These are phyloP conservation scores for Zanthoxylum bungeanum DNA, from an alignment of 345 rosid species.

Conservation along the genomic window DNA sequence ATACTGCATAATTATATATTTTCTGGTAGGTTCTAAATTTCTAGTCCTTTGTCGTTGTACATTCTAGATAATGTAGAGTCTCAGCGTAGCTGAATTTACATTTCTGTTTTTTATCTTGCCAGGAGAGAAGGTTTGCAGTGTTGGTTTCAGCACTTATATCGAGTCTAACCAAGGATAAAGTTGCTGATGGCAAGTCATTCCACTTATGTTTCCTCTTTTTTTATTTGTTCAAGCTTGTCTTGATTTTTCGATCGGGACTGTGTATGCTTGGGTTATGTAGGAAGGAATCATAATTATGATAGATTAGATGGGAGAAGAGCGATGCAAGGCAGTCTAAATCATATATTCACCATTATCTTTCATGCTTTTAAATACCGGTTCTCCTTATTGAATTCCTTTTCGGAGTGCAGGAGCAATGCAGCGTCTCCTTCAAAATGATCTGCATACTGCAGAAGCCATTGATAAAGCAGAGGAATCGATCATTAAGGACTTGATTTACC, in stretches of 20 bases:
- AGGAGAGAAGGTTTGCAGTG: slow-evolving; percentile 79
- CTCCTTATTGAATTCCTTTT: neutral
- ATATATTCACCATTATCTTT: neutral
- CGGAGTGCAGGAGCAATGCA: slow-evolving; percentile 71
- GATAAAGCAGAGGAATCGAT: slow-evolving; percentile 75
- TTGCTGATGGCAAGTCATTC: slow-evolving; percentile 51
- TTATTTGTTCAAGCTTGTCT: neutral
- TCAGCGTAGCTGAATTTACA: neutral
- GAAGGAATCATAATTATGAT: neutral
- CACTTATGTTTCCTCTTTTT: neutral
- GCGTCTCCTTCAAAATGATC: slow-evolving; percentile 61
- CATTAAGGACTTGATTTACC: slow-evolving; percentile 79
- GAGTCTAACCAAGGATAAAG: slow-evolving; percentile 78
- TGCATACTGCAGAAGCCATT: slow-evolving; percentile 81
- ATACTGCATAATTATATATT: neutral
- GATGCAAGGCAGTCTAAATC: neutral
- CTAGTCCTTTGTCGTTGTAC: neutral
- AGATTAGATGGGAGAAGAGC: neutral
- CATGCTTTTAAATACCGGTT: neutral
- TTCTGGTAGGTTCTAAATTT: neutral
- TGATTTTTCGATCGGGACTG: neutral
- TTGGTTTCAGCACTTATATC: slow-evolving; percentile 61
- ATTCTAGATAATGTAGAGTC: neutral
- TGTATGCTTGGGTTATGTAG: neutral
- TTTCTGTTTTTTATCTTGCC: slow-evolving; percentile 10